These are phyloP conservation scores for Eimeria maxima DNA, from an alignment of 169 alveolate species.

Conservation along the genomic window DNA sequence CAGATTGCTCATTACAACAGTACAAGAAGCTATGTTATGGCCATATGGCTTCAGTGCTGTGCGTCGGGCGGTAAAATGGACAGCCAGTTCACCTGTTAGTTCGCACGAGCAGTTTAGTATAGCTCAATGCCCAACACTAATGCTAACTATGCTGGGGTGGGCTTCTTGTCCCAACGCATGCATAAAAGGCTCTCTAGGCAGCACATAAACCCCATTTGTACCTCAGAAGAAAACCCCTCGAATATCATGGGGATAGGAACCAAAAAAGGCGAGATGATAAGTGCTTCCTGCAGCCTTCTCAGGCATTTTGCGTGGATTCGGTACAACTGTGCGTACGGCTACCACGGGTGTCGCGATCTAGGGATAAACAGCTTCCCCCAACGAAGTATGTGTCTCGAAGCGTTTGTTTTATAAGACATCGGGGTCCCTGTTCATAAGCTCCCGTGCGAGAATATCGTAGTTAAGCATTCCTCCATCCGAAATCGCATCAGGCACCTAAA, in stretches of 20 bases:
- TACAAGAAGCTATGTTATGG: neutral
- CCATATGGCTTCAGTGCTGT: neutral
- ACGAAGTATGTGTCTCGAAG: neutral
- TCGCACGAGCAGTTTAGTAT: neutral
- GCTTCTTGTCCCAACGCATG: neutral
- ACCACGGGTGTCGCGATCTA: neutral
- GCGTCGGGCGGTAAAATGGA: neutral
- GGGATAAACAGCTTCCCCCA: neutral
- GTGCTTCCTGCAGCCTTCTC: neutral
- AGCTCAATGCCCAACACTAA: neutral
- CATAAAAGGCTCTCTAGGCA: neutral
- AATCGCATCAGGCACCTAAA: constrained; percentile 78
- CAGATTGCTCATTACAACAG: neutral
- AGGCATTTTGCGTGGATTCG: neutral
- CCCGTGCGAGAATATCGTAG: constrained; percentile 73
- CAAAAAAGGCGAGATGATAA: neutral
- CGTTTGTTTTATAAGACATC: constrained; percentile 31
- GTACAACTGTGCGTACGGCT: neutral
- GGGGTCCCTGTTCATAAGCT: constrained; percentile 79
- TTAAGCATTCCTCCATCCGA: constrained; percentile 71
- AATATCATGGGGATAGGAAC: neutral
- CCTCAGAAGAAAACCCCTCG: neutral
- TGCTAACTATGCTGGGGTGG: neutral
- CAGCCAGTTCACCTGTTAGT: neutral
- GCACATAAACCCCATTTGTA: neutral